These are phyloP conservation scores for Mycena chlorophos DNA, from an alignment of 768 basidiomycete genomes.

Conservation along the genomic window DNA sequence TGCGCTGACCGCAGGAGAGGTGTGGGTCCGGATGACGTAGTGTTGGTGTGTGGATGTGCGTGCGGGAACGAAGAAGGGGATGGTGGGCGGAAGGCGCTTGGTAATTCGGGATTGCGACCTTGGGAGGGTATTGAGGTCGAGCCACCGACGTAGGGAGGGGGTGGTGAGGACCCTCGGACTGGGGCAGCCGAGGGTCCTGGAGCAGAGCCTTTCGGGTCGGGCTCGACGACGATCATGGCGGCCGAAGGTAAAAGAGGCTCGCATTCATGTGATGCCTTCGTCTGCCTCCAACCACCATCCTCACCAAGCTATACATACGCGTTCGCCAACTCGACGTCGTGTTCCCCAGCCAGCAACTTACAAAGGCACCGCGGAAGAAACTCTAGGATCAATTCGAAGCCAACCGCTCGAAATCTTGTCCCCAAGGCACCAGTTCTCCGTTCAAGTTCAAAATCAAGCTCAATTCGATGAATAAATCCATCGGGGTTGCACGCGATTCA, in stretches of 20 bases:
- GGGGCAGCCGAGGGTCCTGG: not conserved
- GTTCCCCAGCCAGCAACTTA: too few species aligned
- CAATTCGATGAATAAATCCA: too few species aligned
- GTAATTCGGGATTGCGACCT: constrained; percentile 4
- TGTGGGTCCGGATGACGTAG: constrained; percentile 14
- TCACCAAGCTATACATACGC: not conserved
- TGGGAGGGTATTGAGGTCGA: not conserved
- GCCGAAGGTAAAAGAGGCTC: not conserved
- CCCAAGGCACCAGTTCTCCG: too few species aligned
- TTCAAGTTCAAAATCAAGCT: too few species aligned
- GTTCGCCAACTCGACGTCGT: too few species aligned
- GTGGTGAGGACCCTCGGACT: not conserved
- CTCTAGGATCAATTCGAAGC: too few species aligned
- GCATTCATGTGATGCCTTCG: not conserved
- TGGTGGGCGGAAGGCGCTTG: constrained; percentile 20
- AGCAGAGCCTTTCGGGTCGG: not conserved
- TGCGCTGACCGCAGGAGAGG: constrained; percentile 16
- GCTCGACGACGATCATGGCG: not conserved
- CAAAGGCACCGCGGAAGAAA: too few species aligned
- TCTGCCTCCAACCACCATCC: not conserved
- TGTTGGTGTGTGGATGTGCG: constrained; percentile 6
- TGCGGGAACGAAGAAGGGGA: constrained; percentile 21
- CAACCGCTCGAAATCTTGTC: too few species aligned
- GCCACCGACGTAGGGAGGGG: not conserved
- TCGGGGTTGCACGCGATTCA: too few species aligned